Conservation (phyloP, 495 filamentous ascomycete genomes). For the Penicillium bialowiezense region DNA sequence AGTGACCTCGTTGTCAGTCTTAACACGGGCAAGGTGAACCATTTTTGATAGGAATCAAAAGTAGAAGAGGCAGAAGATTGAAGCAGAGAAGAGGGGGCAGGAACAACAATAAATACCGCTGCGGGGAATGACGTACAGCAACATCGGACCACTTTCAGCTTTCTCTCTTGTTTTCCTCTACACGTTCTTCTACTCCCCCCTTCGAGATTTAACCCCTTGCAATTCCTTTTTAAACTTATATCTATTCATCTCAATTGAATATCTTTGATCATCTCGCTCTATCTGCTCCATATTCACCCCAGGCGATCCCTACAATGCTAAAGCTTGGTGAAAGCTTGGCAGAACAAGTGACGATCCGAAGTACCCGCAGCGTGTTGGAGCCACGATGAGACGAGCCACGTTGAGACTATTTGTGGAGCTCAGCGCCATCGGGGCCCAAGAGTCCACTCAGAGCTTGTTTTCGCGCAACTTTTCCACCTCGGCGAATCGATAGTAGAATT, state of each 20-base stretch:
- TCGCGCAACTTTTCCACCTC: conserved; percentile 63
- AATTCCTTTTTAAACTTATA: too few relatives aligned
- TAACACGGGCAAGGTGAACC: conserved; percentile 39
- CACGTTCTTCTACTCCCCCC: background rate
- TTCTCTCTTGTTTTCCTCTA: background rate
- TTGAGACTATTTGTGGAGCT: background rate
- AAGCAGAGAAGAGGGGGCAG: background rate
- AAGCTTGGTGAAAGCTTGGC: conserved; percentile 32
- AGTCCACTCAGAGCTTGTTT: conserved; percentile 21
- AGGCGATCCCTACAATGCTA: background rate
- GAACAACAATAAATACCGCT: background rate
- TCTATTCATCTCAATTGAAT: background rate
- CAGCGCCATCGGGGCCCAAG: conserved; percentile 1
- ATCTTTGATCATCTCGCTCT: too few relatives aligned
- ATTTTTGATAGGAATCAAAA: conserved; percentile 17
- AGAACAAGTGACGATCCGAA: conserved; percentile 4
- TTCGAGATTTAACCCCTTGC: background rate
- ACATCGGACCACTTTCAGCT: background rate
- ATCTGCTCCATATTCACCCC: too few relatives aligned
- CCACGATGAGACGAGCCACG: conserved; percentile 3
- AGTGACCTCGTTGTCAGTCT: conserved; percentile 30
- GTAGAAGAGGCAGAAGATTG: background rate
- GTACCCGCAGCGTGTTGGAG: conserved; percentile 11
- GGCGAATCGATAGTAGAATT: conserved; percentile 79
- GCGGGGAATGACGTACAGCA: background rate